These are phyloP conservation scores for Rhododendron henanense DNA, from an alignment of 148 eudicot species.

Conservation along the genomic window DNA sequence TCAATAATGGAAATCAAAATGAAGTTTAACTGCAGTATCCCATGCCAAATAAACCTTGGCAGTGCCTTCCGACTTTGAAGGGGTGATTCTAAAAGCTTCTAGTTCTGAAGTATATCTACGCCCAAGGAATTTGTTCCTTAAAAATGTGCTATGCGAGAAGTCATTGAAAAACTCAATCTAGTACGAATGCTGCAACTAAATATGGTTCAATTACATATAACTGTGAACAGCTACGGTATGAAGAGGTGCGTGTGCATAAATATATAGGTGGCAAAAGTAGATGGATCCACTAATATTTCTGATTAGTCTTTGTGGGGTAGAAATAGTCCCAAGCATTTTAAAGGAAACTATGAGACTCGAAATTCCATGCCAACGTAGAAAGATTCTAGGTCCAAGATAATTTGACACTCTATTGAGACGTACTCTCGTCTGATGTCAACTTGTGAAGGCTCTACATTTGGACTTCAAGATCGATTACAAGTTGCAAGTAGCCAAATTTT, in stretches of 20 bases:
- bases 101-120: background rate
- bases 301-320: background rate
- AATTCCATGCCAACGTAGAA: background rate
- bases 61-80: background rate
- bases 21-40: background rate
- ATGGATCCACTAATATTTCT: background rate
- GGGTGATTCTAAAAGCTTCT: background rate
- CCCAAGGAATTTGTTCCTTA: background rate
- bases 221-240: too few relatives aligned
- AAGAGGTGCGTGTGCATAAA: too few relatives aligned
- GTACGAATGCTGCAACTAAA: background rate
- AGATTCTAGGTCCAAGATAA: background rate
- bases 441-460: background rate
- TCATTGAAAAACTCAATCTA: background rate
- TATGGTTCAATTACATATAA: background rate
- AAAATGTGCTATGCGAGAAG: background rate
- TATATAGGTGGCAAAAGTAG: background rate
- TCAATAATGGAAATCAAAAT: background rate
- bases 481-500: background rate
- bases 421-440: background rate
- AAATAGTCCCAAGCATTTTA: background rate
- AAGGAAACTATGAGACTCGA: background rate
- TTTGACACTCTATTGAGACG: background rate
- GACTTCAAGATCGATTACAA: background rate
- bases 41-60: conserved; percentile 4